Conservation (phyloP, 1,139 yeast genomes). For the Pneumocystis oryctolagi region DNA sequence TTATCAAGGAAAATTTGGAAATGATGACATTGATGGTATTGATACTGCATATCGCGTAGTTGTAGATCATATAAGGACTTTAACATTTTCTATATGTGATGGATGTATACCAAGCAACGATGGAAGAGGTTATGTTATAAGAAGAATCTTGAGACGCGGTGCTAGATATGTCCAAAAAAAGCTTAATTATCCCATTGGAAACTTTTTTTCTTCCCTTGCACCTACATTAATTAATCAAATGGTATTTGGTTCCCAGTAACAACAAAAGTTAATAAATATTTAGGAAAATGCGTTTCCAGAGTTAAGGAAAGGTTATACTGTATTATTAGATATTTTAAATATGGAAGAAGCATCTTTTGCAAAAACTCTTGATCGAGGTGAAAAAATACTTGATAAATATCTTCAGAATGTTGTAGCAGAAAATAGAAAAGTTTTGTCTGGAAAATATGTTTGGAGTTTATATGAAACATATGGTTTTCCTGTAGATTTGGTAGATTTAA, state of each 20-base stretch:
- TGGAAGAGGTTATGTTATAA: conserved; percentile 94
- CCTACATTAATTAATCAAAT: conserved; percentile 88
- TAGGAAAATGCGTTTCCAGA: conserved; percentile 62
- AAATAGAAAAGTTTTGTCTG: conserved; percentile 63
- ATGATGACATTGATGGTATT: conserved; percentile 80
- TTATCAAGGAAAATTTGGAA: conserved; percentile 83
- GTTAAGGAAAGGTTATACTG: conserved; percentile 51
- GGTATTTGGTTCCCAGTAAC: conserved; percentile 19
- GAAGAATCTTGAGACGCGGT: conserved; percentile 95
- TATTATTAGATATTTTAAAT: conserved; percentile 75
- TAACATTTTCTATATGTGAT: conserved; percentile 89
- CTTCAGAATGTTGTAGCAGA: conserved; percentile 54
- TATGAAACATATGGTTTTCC: conserved; percentile 99
- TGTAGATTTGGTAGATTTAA: conserved; percentile 86
- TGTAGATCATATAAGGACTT: conserved; percentile 95
- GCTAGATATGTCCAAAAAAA: conserved; percentile 93
- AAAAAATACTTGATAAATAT: conserved; percentile 84
- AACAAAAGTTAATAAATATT: background rate
- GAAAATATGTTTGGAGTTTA: conserved; percentile 94
- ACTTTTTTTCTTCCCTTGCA: conserved; percentile 78
- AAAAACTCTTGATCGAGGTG: conserved; percentile 94
- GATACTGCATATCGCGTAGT: conserved; percentile 96
- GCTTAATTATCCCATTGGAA: conserved; percentile 88
- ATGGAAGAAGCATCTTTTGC: conserved; percentile 94
- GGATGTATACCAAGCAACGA: conserved; percentile 99